Evolutionary conservation across 768 basidiomycete genomes (phyloP).

Genomic region (Porpolomopsis calyptriformis): DNA sequence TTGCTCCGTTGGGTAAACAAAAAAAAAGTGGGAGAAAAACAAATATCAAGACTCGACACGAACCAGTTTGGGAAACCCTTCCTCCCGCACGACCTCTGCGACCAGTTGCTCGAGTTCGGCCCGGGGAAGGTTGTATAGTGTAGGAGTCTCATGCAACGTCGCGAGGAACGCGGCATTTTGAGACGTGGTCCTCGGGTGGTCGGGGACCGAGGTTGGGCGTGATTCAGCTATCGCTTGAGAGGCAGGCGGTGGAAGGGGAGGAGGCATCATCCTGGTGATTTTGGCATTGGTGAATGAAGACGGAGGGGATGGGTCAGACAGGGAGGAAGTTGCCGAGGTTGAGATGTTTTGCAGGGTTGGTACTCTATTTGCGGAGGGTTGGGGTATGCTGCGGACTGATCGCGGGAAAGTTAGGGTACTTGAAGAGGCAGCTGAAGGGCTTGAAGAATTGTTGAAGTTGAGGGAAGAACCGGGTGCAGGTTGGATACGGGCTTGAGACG

Average conservation of each 20-base stretch:
- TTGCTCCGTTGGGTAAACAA: too few species aligned
- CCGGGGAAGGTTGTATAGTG: conserved; percentile 44
- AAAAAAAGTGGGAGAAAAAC: too few species aligned
- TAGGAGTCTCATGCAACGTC: conserved; percentile 33
- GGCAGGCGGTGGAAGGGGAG: conserved; percentile 18
- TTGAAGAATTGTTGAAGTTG: conserved; percentile 2
- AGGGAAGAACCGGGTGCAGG: conserved; percentile 4
- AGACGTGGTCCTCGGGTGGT: not conserved
- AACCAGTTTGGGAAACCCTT: conserved; percentile 72
- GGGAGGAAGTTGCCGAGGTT: not conserved
- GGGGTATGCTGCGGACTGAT: not conserved
- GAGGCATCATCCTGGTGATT: conserved; percentile 17
- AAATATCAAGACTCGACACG: conserved; percentile 14
- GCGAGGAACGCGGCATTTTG: conserved; percentile 19
- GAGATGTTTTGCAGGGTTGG: not conserved
- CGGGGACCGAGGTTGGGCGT: not conserved
- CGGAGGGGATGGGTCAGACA: conserved; percentile 13
- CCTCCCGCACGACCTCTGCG: conserved; percentile 54
- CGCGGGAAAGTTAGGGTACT: not conserved
- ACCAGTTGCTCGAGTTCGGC: conserved; percentile 46
- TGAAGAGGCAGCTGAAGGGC: conserved; percentile 17
- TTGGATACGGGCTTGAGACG: conserved; percentile 8
- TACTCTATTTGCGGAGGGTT: not conserved
- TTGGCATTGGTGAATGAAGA: conserved; percentile 14
- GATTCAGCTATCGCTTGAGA: not conserved